Evolutionary conservation across 192 early-diverging fungal genomes (phyloP).

Genomic region (Dimargaris cristalligena): DNA sequence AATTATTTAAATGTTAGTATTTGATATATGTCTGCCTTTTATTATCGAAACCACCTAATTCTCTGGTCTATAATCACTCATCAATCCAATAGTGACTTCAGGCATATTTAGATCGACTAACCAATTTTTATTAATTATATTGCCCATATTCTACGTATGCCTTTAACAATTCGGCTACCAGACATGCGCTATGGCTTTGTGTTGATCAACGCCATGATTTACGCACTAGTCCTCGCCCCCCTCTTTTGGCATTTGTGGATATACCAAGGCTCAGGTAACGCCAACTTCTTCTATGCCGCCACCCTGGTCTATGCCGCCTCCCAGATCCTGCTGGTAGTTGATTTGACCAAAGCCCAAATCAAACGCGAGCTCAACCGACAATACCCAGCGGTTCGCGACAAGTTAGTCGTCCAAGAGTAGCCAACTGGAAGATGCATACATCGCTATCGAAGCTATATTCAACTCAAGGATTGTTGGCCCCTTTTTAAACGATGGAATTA

Average conservation of each 20-base stretch:
- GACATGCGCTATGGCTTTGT: conserved; percentile 72
- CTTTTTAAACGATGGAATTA: too few species aligned
- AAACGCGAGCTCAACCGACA: conserved; percentile 64
- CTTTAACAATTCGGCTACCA: conserved; percentile 20
- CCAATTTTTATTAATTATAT: conserved; percentile 40
- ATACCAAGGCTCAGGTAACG: conserved; percentile 87
- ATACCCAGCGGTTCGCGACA: conserved; percentile 32
- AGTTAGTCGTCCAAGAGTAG: conserved; percentile 26
- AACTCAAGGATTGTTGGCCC: too few species aligned
- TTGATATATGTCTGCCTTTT: too few species aligned
- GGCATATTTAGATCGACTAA: too few species aligned
- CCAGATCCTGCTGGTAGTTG: conserved; percentile 71
- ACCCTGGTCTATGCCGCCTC: conserved; percentile 81
- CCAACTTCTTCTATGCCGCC: conserved; percentile 96
- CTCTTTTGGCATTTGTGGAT: conserved; percentile 94
- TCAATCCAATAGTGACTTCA: too few species aligned
- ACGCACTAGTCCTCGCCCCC: conserved; percentile 61
- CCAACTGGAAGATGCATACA: too few species aligned
- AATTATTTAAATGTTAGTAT: conserved; percentile 86
- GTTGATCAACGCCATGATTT: conserved; percentile 48
- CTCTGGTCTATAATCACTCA: too few species aligned
- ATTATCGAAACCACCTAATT: too few species aligned
- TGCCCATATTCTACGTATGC: not conserved
- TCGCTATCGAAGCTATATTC: too few species aligned
- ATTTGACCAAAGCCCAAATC: conserved; percentile 59